Evolutionary conservation across 1,284 basidiomycete species (phyloP).

Genomic region (Ceratobasidium sp.): DNA sequence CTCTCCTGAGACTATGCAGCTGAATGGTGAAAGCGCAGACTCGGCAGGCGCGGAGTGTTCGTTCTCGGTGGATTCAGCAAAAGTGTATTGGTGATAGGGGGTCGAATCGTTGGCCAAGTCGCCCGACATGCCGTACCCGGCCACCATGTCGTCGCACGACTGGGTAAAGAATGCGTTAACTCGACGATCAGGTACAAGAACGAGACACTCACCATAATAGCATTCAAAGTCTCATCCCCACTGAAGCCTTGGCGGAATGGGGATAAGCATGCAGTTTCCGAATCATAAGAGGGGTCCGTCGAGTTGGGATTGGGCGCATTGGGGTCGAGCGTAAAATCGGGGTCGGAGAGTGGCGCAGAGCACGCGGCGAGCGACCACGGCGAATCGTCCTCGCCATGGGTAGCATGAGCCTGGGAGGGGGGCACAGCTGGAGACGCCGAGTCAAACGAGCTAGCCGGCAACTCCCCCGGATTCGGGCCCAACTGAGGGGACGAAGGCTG

Average conservation of each 20-base stretch:
- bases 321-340: conserved; percentile 9
- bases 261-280: not conserved
- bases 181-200: not conserved
- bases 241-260: conserved; percentile 15
- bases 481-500: not conserved
- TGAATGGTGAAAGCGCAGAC: conserved; percentile 20
- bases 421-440: not conserved
- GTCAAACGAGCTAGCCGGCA: not conserved
- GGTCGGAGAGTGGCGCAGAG: conserved; percentile 2
- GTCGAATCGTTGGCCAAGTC: conserved; percentile 3
- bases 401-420: not conserved
- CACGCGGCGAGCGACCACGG: conserved; percentile 17
- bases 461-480: not conserved
- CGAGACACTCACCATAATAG: conserved; percentile 18
- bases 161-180: not conserved
- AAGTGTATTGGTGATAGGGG: conserved; percentile 10
- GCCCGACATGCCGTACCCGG: not conserved
- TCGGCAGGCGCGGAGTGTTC: not conserved
- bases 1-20: conserved; percentile 11
- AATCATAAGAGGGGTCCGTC: not conserved
- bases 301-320: conserved; percentile 3
- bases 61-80: not conserved
- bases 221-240: conserved; percentile 1
- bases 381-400: not conserved
- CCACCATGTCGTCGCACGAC: conserved; percentile 3